Base-by-base conservation (phyloP, 2,329 filamentous ascomycete species). In the Zasmidium angulare region DNA sequence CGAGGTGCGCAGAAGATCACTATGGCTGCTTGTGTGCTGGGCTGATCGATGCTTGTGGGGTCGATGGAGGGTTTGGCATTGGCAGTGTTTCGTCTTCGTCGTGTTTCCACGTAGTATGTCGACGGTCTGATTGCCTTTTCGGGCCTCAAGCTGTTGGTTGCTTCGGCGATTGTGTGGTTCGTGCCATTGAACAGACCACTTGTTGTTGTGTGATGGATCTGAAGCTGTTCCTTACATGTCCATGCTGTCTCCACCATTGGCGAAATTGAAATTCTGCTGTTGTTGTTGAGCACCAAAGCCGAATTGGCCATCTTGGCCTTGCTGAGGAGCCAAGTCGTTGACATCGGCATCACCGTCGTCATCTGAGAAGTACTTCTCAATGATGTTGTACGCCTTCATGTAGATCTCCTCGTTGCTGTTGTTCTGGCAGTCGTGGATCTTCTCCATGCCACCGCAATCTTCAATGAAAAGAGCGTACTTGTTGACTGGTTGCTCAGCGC, bases 381-480 rank as follows among this genome's bases (percentile, higher is more conserved):
- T 99, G 79, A 99, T 99, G 85, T 96, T 98, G 85, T 98, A 99
- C 0, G 95, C 95, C 87, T 99, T 99, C 93, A 99, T 98, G 84
- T 99, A 99, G 70, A 99, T 99, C 80, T 99, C 95, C 81, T 99
- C 95, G 80, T 99, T 99, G 82, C 93, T 93, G 72, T 99, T 99
- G 82, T 96, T 97, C 83, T 99, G 95, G 86, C 95, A 98, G 71
- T 98, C 93, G 80, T 99, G 95, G 69, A 99, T 98, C 88, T 98
- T 98, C 83, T 98, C 95, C 95, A 99, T 99, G 67, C 95, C 95
- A 72, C 92, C 91, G 68, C 93, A 96, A 79, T 99, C 95, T 80
- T 99, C 95, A 68, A 99, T 99, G 79, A 96, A 98, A 65, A 99
- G 85, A 50, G 95, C 95, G 72, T 96, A 99, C 66, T 91, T 89